A percentile compares a stretch with the other conserved stretches of the same genome.
Evolutionary conservation across 208 protist species (phyloP).

Genomic region (Wallacemonas sp.): DNA sequence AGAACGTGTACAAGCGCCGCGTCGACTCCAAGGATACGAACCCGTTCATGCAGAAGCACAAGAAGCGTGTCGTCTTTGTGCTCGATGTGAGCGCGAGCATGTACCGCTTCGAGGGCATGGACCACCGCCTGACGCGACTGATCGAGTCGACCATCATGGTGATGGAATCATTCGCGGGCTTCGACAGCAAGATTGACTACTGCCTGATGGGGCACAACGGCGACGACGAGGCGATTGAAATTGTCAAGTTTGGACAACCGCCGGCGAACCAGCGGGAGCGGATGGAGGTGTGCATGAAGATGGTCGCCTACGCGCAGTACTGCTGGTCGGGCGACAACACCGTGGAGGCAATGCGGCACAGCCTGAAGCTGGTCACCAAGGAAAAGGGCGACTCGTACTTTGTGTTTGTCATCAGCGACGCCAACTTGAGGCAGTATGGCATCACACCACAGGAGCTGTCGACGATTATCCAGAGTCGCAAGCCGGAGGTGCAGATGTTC

Average conservation of each 20-base stretch:
- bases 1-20: constrained; percentile 91
- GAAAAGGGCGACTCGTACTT: constrained; percentile 91
- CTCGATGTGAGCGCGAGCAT: constrained; percentile 93
- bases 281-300: constrained; percentile 84
- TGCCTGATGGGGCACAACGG: constrained; percentile 90
- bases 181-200: constrained; percentile 90
- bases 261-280: constrained; percentile 75
- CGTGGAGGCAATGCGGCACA: constrained; percentile 80
- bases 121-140: constrained; percentile 85
- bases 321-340: constrained; percentile 94
- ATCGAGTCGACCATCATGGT: constrained; percentile 91
- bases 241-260: constrained; percentile 71
- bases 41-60: constrained; percentile 61
- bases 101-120: constrained; percentile 94
- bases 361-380: constrained; percentile 69
- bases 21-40: constrained; percentile 75
- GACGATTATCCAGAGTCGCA: constrained; percentile 64
- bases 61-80: constrained; percentile 91
- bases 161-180: constrained; percentile 90
- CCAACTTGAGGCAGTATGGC: constrained; percentile 93
- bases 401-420: constrained; percentile 95
- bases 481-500: constrained; percentile 86
- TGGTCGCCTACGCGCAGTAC: constrained; percentile 94
- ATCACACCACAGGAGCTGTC: constrained; percentile 78
- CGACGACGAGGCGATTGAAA: constrained; percentile 76